Evolutionary conservation across 768 basidiomycete species (phyloP).

Genomic region (Saitozyma sp.): DNA sequence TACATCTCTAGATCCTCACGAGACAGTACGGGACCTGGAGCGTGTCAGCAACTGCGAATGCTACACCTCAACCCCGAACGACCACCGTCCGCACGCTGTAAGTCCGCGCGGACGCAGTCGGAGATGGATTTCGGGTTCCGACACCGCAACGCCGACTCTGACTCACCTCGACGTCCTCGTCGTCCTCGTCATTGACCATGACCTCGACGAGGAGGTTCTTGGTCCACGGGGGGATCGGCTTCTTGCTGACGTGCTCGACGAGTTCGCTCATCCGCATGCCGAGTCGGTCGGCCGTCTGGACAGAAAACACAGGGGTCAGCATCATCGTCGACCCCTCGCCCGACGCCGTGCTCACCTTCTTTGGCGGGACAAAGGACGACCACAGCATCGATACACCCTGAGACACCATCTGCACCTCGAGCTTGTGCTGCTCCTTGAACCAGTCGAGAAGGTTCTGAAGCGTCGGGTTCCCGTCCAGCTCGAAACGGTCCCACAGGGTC

Average conservation of each 20-base stretch:
- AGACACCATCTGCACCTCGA: conserved; percentile 92
- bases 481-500: conserved; percentile 98
- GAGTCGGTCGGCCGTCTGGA: conserved; percentile 79
- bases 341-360: conserved; percentile 67
- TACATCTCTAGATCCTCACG: conserved; percentile 22
- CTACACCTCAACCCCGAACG: too few species aligned
- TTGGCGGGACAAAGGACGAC: conserved; percentile 88
- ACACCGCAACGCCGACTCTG: too few species aligned
- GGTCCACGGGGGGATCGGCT: conserved; percentile 77
- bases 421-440: conserved; percentile 80
- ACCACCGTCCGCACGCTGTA: too few species aligned
- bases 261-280: conserved; percentile 86
- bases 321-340: neutral
- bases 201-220: conserved; percentile 89
- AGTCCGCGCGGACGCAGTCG: too few species aligned
- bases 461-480: conserved; percentile 84
- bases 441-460: conserved; percentile 77
- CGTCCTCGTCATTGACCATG: conserved; percentile 88
- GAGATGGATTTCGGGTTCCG: too few species aligned
- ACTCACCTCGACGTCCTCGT: conserved; percentile 87
- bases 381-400: conserved; percentile 98
- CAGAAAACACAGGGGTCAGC: neutral
- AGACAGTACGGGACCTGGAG: conserved; percentile 37
- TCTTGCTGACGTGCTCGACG: conserved; percentile 92
- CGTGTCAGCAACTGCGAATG: too few species aligned